Evolutionary conservation across 768 basidiomycete species (phyloP), one percentile per base, ranked within the genome.

Genomic region (Mycena albidolilacea): DNA sequence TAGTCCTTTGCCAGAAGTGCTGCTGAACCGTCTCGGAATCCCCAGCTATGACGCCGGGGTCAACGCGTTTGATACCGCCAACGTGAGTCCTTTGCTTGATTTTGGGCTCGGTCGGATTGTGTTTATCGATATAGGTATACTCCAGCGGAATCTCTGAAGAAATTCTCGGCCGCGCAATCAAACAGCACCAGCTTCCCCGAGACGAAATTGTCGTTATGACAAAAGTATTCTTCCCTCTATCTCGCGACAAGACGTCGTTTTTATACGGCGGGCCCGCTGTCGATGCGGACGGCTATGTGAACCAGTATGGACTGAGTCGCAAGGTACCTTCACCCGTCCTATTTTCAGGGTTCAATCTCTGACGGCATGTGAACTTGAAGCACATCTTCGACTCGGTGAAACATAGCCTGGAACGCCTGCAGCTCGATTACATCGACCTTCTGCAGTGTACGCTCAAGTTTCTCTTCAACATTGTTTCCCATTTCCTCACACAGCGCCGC

Each of bases 361-460:
- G 50, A 60, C 23, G 19, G 19, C 46, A 41, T 7, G 35, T 4
- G 30, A 30, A 30, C 30, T 30, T 43, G 48, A 57, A 85, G 84
- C 87, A 89, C 77, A 91, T 92, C 70, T 91, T 92, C 75, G 90
- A 88, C 38, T 81, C 87, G 14, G 86, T 88, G 8, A 82, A 86
- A 71, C 78, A 81, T 57, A 84, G 84, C 66, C 71, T 87, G 61
- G 77, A 80, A 41, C 82, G 86, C 41, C 83, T 87, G 19, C 82
- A 84, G 66, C 78, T 80, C 63, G 89, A 90, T 64, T 88, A 91
- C 67, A 85, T 92, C 66, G 91, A 92, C 74, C 75, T 92, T 3
- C 82, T 91, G 30, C 90, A 87, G 78, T 87, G 87, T 83, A 67
- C 52, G 9, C 19, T 30, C 30, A 30, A 30, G 14, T 23, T 62